Base-by-base conservation (phyloP, 2,329 filamentous ascomycete genomes). In the Chaetothyriales sp. region DNA sequence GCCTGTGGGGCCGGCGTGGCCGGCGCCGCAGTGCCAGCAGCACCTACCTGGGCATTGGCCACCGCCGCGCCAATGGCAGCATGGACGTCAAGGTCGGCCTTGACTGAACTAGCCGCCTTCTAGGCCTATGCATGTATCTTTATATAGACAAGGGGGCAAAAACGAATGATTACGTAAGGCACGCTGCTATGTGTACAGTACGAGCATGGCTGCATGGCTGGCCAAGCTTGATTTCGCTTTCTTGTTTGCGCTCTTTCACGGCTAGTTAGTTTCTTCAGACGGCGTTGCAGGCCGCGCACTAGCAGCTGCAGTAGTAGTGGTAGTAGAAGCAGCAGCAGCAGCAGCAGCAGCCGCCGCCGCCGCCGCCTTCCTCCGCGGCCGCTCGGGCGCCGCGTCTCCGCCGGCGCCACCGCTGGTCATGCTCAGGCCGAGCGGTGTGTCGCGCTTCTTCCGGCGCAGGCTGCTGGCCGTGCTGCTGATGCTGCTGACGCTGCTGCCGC, bases 1-100 rank as follows among this genome's bases (percentile, higher is more conserved):
- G 22, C 22, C 22, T 25, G 22, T 67, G 69, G 61, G 70, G 70
- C 6, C 61, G 65, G 48, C 33, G 33, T 2, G 33, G 33, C 2
- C 33, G 33, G 4, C 33, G 33, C 2, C 33, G 33, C 8, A 40
- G 33, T 15, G 10, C 33, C 33, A 40, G 33, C 33, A 40, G 15
- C 33, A 15, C 10, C 10, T 40, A 40, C 33, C 10, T 40, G 10
- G 33, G 33, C 13, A 40, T 40, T 40, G 33, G 33, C 33, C 33
- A 40, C 33, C 33, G 33, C 33, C 33, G 33, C 33, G 13, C 33
- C 33, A 40, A 10, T 15, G 33, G 33, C 33, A 40, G 33, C 33
- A 40, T 40, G 33, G 33, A 40, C 15, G 2, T 40, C 33, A 40
- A 40, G 33, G 33, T 40, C 33, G 33, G 33, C 13, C 7, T 40